Percentiles rank a stretch among this genome's conserved stretches.
phyloP scores from a whole-genome alignment of 2,329 filamentous ascomycete genomes.

The Penicillium brasilianum region DNA sequence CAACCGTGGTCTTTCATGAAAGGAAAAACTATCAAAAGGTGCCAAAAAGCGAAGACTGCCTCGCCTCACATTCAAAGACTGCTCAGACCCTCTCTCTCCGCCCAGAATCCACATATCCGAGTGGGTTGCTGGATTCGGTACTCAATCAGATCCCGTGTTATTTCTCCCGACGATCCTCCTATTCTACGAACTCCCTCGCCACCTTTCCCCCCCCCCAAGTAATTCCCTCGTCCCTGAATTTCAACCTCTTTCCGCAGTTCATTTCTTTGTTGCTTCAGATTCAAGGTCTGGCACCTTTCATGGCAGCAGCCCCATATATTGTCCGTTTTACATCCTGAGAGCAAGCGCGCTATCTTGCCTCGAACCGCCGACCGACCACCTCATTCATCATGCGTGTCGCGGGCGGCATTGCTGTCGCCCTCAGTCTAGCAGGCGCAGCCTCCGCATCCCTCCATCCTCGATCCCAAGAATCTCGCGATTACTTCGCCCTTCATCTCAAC shows the following conservation, averaged over 20 bases:
- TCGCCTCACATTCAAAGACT: background rate
- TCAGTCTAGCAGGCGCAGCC: slow-evolving; percentile 49
- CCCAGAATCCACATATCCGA: background rate
- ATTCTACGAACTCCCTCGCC: slow-evolving; percentile 13
- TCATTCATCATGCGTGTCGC: slow-evolving; percentile 31
- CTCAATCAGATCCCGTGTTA: slow-evolving; percentile 14
- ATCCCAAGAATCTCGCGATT: slow-evolving; percentile 82
- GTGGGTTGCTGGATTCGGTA: slow-evolving; percentile 6
- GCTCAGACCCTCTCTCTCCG: slow-evolving; percentile 4
- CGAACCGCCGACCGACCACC: slow-evolving; percentile 11
- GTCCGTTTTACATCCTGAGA: slow-evolving; percentile 12
- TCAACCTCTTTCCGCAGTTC: background rate
- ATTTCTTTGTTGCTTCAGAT: slow-evolving; percentile 1
- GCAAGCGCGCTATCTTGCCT: slow-evolving; percentile 18
- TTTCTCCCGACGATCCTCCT: slow-evolving; percentile 20
- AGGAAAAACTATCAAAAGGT: background rate
- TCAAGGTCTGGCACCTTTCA: slow-evolving; percentile 21
- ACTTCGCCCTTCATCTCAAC: slow-evolving; percentile 88
- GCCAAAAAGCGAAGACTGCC: background rate
- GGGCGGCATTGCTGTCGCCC: slow-evolving; percentile 53
- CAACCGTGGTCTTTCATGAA: slow-evolving; percentile 17
- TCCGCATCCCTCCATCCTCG: slow-evolving; percentile 61
- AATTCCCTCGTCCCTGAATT: background rate
- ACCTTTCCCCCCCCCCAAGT: background rate
- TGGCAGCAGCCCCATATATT: slow-evolving; percentile 24